Percentiles rank a stretch among this genome's conserved stretches.
Evolutionary conservation across 768 basidiomycete genomes (phyloP).

Genomic region (Solioccasus polychromus): DNA sequence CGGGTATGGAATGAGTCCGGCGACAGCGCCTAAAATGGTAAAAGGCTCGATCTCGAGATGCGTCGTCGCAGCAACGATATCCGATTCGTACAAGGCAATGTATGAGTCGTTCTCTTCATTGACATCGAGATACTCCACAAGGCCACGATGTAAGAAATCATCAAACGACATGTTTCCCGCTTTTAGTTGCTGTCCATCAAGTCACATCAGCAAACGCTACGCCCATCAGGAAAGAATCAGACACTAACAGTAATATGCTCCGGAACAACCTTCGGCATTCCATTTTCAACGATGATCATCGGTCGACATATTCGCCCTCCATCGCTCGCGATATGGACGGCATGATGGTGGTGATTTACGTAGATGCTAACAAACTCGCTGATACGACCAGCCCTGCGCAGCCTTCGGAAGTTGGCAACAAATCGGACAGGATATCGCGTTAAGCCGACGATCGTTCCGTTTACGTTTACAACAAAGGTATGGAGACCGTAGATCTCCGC

Average conservation of each 20-base stretch:
- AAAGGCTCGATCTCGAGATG: constrained; percentile 99
- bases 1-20: constrained; percentile 97
- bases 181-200: constrained; percentile 64
- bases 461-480: constrained; percentile 94
- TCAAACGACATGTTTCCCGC: constrained; percentile 80
- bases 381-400: constrained; percentile 86
- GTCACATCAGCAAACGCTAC: constrained; percentile 4
- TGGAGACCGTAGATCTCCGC: constrained; percentile 93
- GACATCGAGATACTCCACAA: constrained; percentile 97
- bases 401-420: constrained; percentile 85
- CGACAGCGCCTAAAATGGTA: constrained; percentile 94
- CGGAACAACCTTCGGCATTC: constrained; percentile 67
- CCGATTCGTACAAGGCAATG: constrained; percentile 90
- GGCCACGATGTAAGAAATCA: constrained; percentile 86
- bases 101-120: constrained; percentile 99
- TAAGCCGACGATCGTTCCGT: constrained; percentile 92
- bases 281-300: constrained; percentile 92
- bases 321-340: constrained; percentile 95
- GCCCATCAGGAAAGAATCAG: not conserved
- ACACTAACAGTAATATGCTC: constrained; percentile 70
- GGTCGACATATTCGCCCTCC: constrained; percentile 98
- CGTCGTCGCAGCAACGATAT: constrained; percentile 80
- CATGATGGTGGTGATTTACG: constrained; percentile 91
- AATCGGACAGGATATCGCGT: constrained; percentile 84
- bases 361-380: constrained; percentile 98